A percentile compares a stretch with the other conserved stretches of the same genome.
Conservation (phyloP, 768 basidiomycete genomes). For the Hygrocybe coccinea region DNA sequence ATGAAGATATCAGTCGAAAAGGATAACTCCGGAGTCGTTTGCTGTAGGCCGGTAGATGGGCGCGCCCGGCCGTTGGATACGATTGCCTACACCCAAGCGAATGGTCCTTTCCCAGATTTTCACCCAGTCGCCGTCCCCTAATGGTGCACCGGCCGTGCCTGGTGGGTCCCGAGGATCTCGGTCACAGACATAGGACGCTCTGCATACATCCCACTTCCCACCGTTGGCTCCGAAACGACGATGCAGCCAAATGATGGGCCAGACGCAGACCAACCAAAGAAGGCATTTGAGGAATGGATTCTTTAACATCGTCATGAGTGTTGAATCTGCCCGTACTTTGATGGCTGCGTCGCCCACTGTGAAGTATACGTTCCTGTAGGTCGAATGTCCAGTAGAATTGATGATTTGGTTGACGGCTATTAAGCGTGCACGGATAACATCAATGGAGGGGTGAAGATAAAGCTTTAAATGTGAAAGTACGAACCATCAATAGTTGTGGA, state of each 20-base stretch:
- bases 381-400: background rate
- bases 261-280: too few species aligned
- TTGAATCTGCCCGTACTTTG: background rate
- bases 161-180: conserved; percentile 1
- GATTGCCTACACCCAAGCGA: conserved; percentile 1
- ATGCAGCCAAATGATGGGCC: background rate
- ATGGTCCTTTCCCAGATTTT: conserved; percentile 6
- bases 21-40: conserved; percentile 2
- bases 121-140: conserved; percentile 4
- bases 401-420: conserved; percentile 3
- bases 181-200: background rate
- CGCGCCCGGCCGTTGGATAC: background rate
- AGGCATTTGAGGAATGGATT: too few species aligned
- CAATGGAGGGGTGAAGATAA: too few species aligned
- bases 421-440: too few species aligned
- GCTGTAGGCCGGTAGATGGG: conserved; percentile 1
- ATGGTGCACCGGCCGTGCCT: background rate
- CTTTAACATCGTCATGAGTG: conserved; percentile 1
- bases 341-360: background rate
- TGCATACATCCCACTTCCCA: conserved; percentile 4
- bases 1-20: conserved; percentile 7
- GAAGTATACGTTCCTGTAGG: conserved; percentile 1
- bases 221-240: conserved; percentile 5
- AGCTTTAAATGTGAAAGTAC: too few species aligned
- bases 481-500: too few species aligned